These are phyloP conservation scores for Dendrocalamus sinicus DNA, from an alignment of 176 grass and related monocot species.

Conservation along the genomic window DNA sequence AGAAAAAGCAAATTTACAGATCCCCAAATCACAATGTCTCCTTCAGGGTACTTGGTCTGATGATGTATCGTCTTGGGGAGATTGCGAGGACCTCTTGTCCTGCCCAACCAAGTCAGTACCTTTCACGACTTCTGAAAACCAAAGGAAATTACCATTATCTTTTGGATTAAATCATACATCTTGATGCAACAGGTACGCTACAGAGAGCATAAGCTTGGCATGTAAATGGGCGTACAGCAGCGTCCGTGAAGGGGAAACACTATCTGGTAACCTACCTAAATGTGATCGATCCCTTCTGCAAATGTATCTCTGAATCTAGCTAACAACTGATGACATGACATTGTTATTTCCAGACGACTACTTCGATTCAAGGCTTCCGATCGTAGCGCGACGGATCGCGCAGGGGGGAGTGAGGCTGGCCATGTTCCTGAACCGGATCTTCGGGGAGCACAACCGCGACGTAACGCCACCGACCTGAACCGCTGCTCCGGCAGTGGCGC, in stretches of 20 bases:
- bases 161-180: not conserved
- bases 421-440: slow-evolving; percentile 80
- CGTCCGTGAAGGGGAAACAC: slow-evolving; percentile 55
- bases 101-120: slow-evolving; percentile 68
- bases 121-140: not conserved
- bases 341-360: slow-evolving; percentile 59
- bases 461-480: slow-evolving; percentile 22
- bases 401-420: slow-evolving; percentile 83
- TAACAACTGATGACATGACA: not conserved
- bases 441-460: slow-evolving; percentile 56
- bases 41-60: slow-evolving; percentile 62
- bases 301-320: not conserved
- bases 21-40: not conserved
- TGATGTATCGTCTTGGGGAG: slow-evolving; percentile 64
- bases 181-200: slow-evolving; percentile 64
- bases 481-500: not conserved
- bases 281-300: not conserved
- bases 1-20: not conserved
- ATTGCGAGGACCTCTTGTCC: slow-evolving; percentile 68
- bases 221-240: slow-evolving; percentile 75
- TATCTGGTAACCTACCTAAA: slow-evolving; percentile 56
- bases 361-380: slow-evolving; percentile 69
- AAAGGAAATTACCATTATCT: not conserved
- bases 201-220: slow-evolving; percentile 80
- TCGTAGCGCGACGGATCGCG: slow-evolving; percentile 71